Percentiles rank a stretch among this genome's conserved stretches.
phyloP scores from a whole-genome alignment of 495 filamentous ascomycete species.

The Penicillium coprophilum region DNA sequence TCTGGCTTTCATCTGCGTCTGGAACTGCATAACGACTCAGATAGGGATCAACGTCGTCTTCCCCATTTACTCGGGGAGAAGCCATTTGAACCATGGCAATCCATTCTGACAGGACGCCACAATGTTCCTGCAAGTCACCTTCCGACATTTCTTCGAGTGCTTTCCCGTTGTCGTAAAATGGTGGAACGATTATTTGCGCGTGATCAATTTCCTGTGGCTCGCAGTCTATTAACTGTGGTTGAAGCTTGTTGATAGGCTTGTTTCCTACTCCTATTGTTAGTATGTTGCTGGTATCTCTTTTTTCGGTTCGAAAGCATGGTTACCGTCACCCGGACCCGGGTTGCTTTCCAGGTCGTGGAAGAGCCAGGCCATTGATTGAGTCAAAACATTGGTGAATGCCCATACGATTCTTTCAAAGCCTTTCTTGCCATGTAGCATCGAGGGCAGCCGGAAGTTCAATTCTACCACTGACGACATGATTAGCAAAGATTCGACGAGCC shows the following conservation, averaged over 20 bases:
- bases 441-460: conserved; percentile 72
- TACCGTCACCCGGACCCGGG: conserved; percentile 32
- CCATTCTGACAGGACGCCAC: conserved; percentile 77
- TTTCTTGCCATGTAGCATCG: conserved; percentile 89
- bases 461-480: conserved; percentile 62
- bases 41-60: conserved; percentile 77
- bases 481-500: conserved; percentile 1
- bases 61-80: conserved; percentile 65
- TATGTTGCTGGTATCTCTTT: neutral
- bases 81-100: conserved; percentile 68
- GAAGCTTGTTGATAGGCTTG: conserved; percentile 53
- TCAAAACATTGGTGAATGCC: conserved; percentile 81
- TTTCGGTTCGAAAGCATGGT: neutral
- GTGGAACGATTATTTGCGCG: conserved; percentile 47
- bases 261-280: conserved; percentile 19
- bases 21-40: conserved; percentile 78
- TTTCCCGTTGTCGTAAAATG: conserved; percentile 31
- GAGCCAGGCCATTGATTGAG: conserved; percentile 71
- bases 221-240: conserved; percentile 50
- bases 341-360: conserved; percentile 62
- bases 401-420: conserved; percentile 83
- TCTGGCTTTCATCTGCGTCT: conserved; percentile 28
- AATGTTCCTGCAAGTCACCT: conserved; percentile 57
- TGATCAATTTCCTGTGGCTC: conserved; percentile 26
- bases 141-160: conserved; percentile 37